phyloP scores from a whole-genome alignment of 495 filamentous ascomycete genomes.

The Xylaria castorea region DNA sequence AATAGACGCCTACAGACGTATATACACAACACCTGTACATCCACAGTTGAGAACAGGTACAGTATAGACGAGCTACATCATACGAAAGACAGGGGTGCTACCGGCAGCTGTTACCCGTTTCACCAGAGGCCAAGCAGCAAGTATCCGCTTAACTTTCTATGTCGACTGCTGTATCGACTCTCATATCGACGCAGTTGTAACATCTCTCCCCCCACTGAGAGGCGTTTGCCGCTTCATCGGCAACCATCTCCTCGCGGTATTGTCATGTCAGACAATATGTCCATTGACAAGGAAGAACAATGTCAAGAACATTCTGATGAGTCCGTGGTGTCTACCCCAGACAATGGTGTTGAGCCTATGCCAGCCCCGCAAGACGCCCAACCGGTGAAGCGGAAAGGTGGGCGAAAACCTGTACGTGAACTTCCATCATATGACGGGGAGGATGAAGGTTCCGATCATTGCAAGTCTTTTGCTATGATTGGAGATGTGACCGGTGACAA shows the following conservation, averaged over 20 bases:
- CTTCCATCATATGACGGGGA: conserved; percentile 25
- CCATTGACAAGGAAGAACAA: conserved; percentile 63
- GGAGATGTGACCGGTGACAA: neutral
- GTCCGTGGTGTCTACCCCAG: conserved; percentile 61
- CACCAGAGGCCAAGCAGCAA: conserved; percentile 23
- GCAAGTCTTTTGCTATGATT: neutral
- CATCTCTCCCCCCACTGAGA: conserved; percentile 29
- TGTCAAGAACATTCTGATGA: conserved; percentile 59
- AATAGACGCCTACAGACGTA: conserved; percentile 3
- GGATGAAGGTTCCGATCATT: neutral
- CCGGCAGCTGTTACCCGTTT: conserved; percentile 17
- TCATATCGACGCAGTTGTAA: conserved; percentile 18
- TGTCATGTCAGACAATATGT: conserved; percentile 65
- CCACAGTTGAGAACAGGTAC: conserved; percentile 8
- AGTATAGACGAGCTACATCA: conserved; percentile 19
- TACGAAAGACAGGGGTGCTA: conserved; percentile 18
- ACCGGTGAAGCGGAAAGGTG: conserved; percentile 88
- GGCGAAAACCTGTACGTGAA: conserved; percentile 89
- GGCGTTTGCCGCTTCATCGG: conserved; percentile 44
- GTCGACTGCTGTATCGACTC: conserved; percentile 5
- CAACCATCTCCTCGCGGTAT: conserved; percentile 39
- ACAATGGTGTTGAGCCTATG: conserved; percentile 51
- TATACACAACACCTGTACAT: neutral
- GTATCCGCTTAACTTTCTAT: conserved; percentile 24
- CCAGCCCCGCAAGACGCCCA: conserved; percentile 52